These are phyloP conservation scores for Neurospora sp. DNA, from an alignment of 495 filamentous ascomycete genomes.

Conservation along the genomic window DNA sequence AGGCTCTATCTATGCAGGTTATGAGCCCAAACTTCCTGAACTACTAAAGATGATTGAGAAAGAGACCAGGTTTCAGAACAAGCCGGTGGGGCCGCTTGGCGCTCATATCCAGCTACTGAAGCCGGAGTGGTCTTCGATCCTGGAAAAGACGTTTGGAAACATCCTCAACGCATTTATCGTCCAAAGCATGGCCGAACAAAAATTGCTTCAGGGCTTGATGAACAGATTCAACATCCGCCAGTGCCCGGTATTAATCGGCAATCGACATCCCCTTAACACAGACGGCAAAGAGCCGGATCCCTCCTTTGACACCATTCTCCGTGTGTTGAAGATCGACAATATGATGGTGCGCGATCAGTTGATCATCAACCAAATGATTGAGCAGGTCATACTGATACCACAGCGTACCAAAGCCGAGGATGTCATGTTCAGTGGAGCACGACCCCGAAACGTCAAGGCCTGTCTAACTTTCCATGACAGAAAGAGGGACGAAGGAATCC, in stretches of 20 bases:
- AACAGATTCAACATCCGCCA: slow-evolving; percentile 38
- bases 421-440: slow-evolving; percentile 55
- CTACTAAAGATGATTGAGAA: slow-evolving; percentile 57
- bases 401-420: slow-evolving; percentile 52
- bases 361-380: slow-evolving; percentile 72
- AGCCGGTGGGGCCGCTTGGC: slow-evolving; percentile 79
- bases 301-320: slow-evolving; percentile 63
- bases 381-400: slow-evolving; percentile 73
- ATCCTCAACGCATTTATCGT: slow-evolving; percentile 71
- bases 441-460: slow-evolving; percentile 58
- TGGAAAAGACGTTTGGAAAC: slow-evolving; percentile 62
- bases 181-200: slow-evolving; percentile 58
- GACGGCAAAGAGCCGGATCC: slow-evolving; percentile 60
- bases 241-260: slow-evolving; percentile 58
- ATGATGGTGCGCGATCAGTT: slow-evolving; percentile 66
- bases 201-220: slow-evolving; percentile 53
- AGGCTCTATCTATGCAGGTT: slow-evolving; percentile 36
- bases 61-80: slow-evolving; percentile 54
- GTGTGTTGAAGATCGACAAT: slow-evolving; percentile 74
- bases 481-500: slow-evolving; percentile 51
- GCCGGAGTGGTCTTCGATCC: slow-evolving; percentile 71
- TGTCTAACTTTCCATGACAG: slow-evolving; percentile 54
- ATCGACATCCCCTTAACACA: slow-evolving; percentile 47
- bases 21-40: slow-evolving; percentile 47
- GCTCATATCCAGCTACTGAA: slow-evolving; percentile 62